Base-by-base conservation (phyloP, 2,329 filamentous ascomycete genomes). In the Botryotinia globosa region DNA sequence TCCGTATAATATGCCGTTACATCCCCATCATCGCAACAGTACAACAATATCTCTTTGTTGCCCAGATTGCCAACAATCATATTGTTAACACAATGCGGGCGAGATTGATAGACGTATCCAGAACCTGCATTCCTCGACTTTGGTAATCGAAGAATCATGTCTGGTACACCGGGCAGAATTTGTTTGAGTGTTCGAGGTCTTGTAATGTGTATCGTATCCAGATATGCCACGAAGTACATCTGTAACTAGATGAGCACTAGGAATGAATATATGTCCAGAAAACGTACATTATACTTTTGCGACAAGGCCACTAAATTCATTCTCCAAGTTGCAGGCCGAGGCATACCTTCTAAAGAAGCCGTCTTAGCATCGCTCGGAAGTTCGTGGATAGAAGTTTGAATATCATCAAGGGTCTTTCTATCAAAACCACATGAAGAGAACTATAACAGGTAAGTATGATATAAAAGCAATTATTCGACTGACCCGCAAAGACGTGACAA, bases 21-120 rank as follows among this genome's bases (percentile, higher is more conserved):
- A 79, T 95, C 92, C 10, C 93, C 93, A 74, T 94, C 91, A 77
- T 95, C 93, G 73, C 88, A 93, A 51, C 85, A 87, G 61, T 90
- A 82, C 6, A 93, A 81, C 8, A 95, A 76, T 44, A 94, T 87
- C 80, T 96, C 93, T 68, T 91, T 84, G 10, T 85, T 82, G 0
- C 93, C 93, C 20, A 95, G 82, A 64, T 91, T 87, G 25, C 91
- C 91, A 39, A 92, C 85, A 18, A 91, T 84, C 25, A 94, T 82
- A 75, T 91, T 87, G 78, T 94, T 95, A 66, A 92, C 85, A 44
- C 86, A 85, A 79, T 94, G 91, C 1, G 87, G 85, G 12, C 82
- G 82, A 0, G 69, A 39, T 0, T 74, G 74, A 72, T 90, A 86
- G 44, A 93, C 83, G 73, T 85, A 85, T 9, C 90, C 91, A 10